Evolutionary conservation across 768 basidiomycete genomes (phyloP), one percentile per base, ranked within the genome.

Genomic region (Tephrocybe rancida): DNA sequence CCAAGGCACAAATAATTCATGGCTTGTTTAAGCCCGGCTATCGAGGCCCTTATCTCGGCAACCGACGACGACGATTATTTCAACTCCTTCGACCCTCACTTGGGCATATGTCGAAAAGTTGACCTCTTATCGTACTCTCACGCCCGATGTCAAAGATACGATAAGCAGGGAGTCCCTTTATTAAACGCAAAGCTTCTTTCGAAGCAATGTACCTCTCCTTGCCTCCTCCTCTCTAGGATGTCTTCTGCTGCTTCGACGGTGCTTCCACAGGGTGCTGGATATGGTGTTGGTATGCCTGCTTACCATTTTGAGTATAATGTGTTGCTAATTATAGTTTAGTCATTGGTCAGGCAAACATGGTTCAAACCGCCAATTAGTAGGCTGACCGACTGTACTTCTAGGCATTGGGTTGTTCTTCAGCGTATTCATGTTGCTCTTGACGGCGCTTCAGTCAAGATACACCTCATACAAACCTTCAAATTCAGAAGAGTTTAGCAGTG

Each of bases 351-450:
- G 52, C 39, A 29, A 44, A 11, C 19, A 8, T 13, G 25, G 30
- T 18, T 32, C 30, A 13, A 0, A n/a, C 21, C 9, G 4, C 10
- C 2, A 7, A 10, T n/a, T 29, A n/a, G 18, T 24, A 4, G 0
- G 5, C n/a, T 38, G 2, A 45, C 14, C 30, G 4, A 16, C 10
- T 14, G 21, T 4, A 19, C n/a, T n/a, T 32, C 30, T 22, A 87
- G 92, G 92, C 34, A 95, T 95, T 58, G 92, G 92, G 19, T 70
- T 95, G 37, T 93, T 94, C 69, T 95, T 94, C 72, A 87, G 87
- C 59, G 86, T 73, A 8, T 85, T 93, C 63, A 92, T 92, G 90
- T 63, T 92, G 24, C 65, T 78, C 44, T 64, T 96, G 57, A 94
- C 92, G 7, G 86, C 85, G 34, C 67, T 96, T 37, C 94, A 96